Evolutionary conservation across 164 flowering plant species (phyloP).

Genomic region (Taxillus chinensis): DNA sequence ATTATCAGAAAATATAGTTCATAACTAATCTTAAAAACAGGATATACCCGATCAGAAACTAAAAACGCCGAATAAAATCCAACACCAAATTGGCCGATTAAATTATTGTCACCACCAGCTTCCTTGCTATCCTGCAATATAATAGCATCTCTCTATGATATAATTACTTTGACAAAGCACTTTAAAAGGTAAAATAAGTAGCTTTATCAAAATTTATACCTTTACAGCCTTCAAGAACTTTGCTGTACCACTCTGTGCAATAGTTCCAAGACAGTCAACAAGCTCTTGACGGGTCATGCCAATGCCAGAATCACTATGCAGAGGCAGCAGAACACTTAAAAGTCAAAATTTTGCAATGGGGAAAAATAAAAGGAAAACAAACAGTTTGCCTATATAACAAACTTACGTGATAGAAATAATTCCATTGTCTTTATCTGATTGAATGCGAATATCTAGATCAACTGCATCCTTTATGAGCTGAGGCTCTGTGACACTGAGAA

Average conservation of each 20-base stretch:
- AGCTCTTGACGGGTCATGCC: conserved; percentile 95
- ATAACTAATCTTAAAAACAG: neutral
- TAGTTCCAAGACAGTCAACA: conserved; percentile 96
- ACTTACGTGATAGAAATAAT: conserved; percentile 69
- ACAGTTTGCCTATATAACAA: neutral
- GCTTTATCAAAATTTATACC: conserved; percentile 25
- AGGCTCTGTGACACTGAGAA: conserved; percentile 78
- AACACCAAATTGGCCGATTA: conserved; percentile 99
- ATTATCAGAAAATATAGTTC: neutral
- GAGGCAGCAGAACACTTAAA: neutral
- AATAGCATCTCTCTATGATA: neutral
- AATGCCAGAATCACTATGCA: conserved; percentile 79
- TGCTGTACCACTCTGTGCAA: conserved; percentile 99
- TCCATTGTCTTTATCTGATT: conserved; percentile 86
- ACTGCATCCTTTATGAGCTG: conserved; percentile 54
- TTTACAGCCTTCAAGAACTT: conserved; percentile 82
- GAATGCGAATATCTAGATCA: conserved; percentile 88
- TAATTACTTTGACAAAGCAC: neutral
- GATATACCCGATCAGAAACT: conserved; percentile 70
- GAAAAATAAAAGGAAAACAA: neutral
- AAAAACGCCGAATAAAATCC: conserved; percentile 97
- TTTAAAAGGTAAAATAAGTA: neutral
- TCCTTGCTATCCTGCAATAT: conserved; percentile 83
- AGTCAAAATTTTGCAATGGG: neutral
- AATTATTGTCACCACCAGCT: conserved; percentile 78